Conservation (phyloP, 768 basidiomycete species). For the Suillus plorans region DNA sequence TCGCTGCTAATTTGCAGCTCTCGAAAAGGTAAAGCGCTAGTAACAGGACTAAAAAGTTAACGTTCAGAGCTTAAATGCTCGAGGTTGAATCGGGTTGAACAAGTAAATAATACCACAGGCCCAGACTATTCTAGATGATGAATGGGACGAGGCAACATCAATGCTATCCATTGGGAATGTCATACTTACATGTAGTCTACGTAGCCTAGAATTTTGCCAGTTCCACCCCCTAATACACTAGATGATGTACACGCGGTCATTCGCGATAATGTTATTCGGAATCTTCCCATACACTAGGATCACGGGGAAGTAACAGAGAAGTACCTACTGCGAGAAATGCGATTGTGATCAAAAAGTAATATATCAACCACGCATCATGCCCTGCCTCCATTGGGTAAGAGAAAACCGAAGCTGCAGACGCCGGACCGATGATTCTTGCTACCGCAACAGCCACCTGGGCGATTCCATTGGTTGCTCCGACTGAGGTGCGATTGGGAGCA, state of each 20-base stretch:
- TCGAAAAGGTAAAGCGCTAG: too few relatives aligned
- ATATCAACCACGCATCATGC: background rate
- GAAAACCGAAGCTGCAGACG: background rate
- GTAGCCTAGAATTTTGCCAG: too few relatives aligned
- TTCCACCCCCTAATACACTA: too few relatives aligned
- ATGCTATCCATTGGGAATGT: too few relatives aligned
- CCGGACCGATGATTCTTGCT: background rate
- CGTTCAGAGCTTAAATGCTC: too few relatives aligned
- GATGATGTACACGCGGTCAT: background rate
- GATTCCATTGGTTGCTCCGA: background rate
- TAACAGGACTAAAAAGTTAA: too few relatives aligned
- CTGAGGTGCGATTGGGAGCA: background rate
- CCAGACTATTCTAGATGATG: too few relatives aligned
- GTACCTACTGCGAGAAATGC: background rate
- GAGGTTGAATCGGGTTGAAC: too few relatives aligned
- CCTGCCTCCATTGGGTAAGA: background rate
- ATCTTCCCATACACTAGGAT: slow-evolving; percentile 1
- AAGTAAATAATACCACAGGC: too few relatives aligned
- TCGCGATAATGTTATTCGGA: background rate
- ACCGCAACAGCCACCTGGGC: background rate
- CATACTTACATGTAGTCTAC: too few relatives aligned
- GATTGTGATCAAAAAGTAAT: background rate
- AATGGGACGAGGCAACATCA: too few relatives aligned
- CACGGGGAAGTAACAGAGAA: background rate
- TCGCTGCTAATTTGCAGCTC: too few relatives aligned